Base-by-base conservation (phyloP, 805 yeast genomes). In the Metschnikowia baotianmanensis region DNA sequence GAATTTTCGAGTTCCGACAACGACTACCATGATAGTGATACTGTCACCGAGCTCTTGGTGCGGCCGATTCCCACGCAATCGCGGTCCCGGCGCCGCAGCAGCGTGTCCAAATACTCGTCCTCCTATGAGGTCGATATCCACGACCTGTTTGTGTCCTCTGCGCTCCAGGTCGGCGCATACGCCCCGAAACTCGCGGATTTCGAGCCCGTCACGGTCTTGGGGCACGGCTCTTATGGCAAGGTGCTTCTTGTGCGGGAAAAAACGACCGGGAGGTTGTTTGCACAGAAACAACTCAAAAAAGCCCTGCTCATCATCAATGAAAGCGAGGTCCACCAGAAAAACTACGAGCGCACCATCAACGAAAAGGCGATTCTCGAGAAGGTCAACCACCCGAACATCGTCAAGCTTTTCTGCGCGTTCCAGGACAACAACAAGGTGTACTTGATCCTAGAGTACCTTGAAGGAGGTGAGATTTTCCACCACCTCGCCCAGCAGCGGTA, bases 211-310 rank as follows among this genome's bases (percentile, higher is more conserved):
- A 83, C 78, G 50, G 93, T 87, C 0, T 67, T 88, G 5, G 96
- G 96, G 0, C 76, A 81, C 37, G 96, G 96, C 3, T 88, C 96
- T 2, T 88, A 85, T 51, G 96, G 96, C 3, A 87, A 86, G 57
- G 96, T 88, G 3, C 64, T 86, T 7, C 64, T 88, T 17, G 96
- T 88, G 1, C 77, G 79, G 36, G 89, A 88, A 56, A 68, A 60
- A 38, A 47, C 63, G 17, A 76, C 86, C 0, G 82, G 82, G 0
- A 75, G 76, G 49, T 62, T 88, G 9, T 89, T 77, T 62, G 96
- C 96, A 0, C 93, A 86, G 70, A 88, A 88, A 57, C 95, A 88
- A 52, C 65, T 88, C 47, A 79, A 80, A 51, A 88, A 88, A 59
- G 95, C 96, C 1, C 77, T 86, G 19, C 81, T 88, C 58, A 70